Percentiles rank a stretch among this genome's conserved stretches.
These are phyloP conservation scores for Pseudozyma thailandica DNA, from an alignment of 1,284 basidiomycete species.

Conservation along the genomic window DNA sequence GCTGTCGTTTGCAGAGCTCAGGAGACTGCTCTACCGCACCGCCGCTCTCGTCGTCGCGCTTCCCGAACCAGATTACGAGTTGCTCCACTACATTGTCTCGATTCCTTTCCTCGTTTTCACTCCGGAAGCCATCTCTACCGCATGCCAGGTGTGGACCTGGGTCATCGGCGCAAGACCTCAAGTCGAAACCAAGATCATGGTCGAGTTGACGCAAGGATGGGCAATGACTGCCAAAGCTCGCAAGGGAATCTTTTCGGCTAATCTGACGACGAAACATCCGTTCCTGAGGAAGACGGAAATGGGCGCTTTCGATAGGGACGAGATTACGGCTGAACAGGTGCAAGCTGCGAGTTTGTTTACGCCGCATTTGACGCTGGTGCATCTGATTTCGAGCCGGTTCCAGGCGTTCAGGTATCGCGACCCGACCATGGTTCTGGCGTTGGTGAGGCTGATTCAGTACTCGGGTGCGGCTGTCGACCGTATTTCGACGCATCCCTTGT, in stretches of 20 bases:
- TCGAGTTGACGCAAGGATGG: constrained; percentile 89
- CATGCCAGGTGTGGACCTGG: constrained; percentile 97
- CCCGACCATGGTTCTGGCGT: constrained; percentile 83
- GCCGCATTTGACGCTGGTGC: constrained; percentile 85
- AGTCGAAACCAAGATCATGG: constrained; percentile 80
- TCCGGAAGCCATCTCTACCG: constrained; percentile 83
- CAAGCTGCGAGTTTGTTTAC: constrained; percentile 76
- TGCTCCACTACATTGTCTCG: constrained; percentile 86
- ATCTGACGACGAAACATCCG: constrained; percentile 77
- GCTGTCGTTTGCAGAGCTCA: constrained; percentile 74
- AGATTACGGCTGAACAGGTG: constrained; percentile 79
- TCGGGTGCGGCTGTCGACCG: constrained; percentile 45
- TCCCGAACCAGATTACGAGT: constrained; percentile 77
- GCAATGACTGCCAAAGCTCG: constrained; percentile 82
- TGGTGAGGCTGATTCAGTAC: constrained; percentile 84
- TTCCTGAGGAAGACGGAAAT: constrained; percentile 88
- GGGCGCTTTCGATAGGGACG: constrained; percentile 86
- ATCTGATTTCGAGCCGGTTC: constrained; percentile 90
- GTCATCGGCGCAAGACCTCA: constrained; percentile 86
- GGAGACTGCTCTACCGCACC: constrained; percentile 85
- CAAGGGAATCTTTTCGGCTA: constrained; percentile 68
- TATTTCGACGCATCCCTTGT: constrained; percentile 87
- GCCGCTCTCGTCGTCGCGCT: constrained; percentile 71
- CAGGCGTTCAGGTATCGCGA: constrained; percentile 91
- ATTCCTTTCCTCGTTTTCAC: constrained; percentile 91